Percentiles rank a stretch among this genome's conserved stretches.
phyloP scores from a whole-genome alignment of 2,329 filamentous ascomycete species.

The Periconia digitata region DNA sequence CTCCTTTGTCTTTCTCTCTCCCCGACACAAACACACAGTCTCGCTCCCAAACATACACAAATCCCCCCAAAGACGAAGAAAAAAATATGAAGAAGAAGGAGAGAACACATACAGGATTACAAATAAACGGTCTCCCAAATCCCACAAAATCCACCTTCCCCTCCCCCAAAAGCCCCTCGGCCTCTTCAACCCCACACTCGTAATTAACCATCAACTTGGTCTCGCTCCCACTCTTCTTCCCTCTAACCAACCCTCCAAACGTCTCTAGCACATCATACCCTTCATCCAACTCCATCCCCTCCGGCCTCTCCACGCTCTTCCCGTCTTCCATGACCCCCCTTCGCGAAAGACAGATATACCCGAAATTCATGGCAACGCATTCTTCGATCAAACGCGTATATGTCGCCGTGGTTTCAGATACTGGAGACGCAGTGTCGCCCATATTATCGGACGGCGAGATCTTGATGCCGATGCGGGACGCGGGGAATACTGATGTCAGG shows the following conservation, averaged over 20 bases:
- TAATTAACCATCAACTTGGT: constrained; percentile 28
- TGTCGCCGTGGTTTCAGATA: constrained; percentile 8
- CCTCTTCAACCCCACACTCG: constrained; percentile 25
- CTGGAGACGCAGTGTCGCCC: constrained; percentile 6
- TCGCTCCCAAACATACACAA: no score
- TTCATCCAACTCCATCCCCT: background rate
- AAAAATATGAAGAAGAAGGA: no score
- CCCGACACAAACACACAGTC: no score
- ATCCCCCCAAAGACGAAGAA: no score
- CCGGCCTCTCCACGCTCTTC: constrained; percentile 12
- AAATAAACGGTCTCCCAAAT: constrained; percentile 26
- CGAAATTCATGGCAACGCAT: constrained; percentile 3
- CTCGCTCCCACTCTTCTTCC: constrained; percentile 29
- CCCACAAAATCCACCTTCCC: constrained; percentile 21
- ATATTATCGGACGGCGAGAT: constrained; percentile 29
- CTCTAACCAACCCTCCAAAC: constrained; percentile 26
- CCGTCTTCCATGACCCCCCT: constrained; percentile 10
- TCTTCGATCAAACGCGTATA: constrained; percentile 10
- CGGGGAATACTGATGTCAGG: constrained; percentile 26
- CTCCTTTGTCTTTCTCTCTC: no score
- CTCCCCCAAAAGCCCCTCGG: constrained; percentile 14
- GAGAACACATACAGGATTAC: constrained; percentile 18
- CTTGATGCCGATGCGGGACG: constrained; percentile 23
- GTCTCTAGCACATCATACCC: constrained; percentile 1
- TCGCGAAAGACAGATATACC: constrained; percentile 8